Percentiles rank a stretch among this genome's conserved stretches.
phyloP scores from a whole-genome alignment of 2,329 filamentous ascomycete genomes.

The Colletotrichum abscissum region DNA sequence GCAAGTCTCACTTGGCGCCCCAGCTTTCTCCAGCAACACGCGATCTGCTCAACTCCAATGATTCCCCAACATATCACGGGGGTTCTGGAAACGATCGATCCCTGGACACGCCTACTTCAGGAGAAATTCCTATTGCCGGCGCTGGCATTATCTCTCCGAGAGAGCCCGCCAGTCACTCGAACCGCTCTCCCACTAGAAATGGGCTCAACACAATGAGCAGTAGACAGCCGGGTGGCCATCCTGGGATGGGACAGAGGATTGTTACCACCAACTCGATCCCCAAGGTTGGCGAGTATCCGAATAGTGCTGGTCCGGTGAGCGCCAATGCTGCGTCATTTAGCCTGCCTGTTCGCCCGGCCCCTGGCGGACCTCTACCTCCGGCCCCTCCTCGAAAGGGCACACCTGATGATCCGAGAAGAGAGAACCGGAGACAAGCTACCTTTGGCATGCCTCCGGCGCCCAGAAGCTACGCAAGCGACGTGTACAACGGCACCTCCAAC shows the following conservation, averaged over 20 bases:
- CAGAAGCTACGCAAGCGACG: constrained; percentile 39
- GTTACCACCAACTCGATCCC: constrained; percentile 65
- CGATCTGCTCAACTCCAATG: constrained; percentile 75
- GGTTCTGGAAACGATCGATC: constrained; percentile 57
- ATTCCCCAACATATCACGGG: constrained; percentile 64
- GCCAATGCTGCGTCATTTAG: constrained; percentile 65
- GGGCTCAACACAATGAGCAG: constrained; percentile 59
- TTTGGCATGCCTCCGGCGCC: constrained; percentile 61
- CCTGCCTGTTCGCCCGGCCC: constrained; percentile 73
- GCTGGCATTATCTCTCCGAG: constrained; percentile 65
- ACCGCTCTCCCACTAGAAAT: constrained; percentile 64
- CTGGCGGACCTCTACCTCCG: constrained; percentile 69
- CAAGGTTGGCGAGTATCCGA: constrained; percentile 53
- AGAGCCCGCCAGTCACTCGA: constrained; percentile 58
- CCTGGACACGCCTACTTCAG: constrained; percentile 74
- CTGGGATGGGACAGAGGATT: constrained; percentile 64
- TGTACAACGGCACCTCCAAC: constrained; percentile 36
- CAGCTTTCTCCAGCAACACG: constrained; percentile 82
- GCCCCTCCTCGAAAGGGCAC: constrained; percentile 69
- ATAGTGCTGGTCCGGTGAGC: constrained; percentile 53
- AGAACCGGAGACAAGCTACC: constrained; percentile 64
- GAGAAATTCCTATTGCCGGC: constrained; percentile 76
- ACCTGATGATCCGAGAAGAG: constrained; percentile 63
- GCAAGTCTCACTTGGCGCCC: constrained; percentile 91
- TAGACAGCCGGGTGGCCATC: constrained; percentile 52